Percentiles rank a stretch among this genome's conserved stretches.
Evolutionary conservation across 108 stramenopile genomes (phyloP).

Genomic region (Aurantiochytrium sp.): DNA sequence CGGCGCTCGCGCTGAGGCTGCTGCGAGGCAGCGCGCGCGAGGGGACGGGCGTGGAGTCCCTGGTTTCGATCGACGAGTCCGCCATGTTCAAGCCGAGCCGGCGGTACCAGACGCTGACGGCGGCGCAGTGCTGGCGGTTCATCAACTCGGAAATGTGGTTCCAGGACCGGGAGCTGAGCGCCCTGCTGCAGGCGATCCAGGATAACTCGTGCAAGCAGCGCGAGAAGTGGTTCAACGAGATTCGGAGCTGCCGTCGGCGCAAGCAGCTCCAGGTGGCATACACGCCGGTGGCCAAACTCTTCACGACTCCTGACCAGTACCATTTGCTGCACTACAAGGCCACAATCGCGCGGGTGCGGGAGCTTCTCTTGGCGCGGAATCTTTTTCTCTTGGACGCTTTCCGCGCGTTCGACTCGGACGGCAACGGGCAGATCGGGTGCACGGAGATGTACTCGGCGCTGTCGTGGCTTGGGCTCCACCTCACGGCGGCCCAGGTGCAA

Average conservation of each 20-base stretch:
- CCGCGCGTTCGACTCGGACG: conserved; percentile 55
- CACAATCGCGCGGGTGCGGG: conserved; percentile 80
- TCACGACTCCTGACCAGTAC: conserved; percentile 87
- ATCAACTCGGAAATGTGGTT: conserved; percentile 88
- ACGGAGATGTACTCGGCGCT: conserved; percentile 57
- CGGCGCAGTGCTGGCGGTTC: conserved; percentile 86
- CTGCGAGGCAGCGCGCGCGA: conserved; percentile 62
- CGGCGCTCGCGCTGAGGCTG: conserved; percentile 37
- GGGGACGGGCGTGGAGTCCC: not conserved
- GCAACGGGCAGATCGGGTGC: conserved; percentile 51
- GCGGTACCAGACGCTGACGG: conserved; percentile 77
- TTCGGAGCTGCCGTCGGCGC: conserved; percentile 84
- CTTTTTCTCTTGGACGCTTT: conserved; percentile 70
- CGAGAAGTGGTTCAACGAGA: conserved; percentile 86
- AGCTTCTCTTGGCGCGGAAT: conserved; percentile 79
- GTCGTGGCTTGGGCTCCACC: conserved; percentile 51
- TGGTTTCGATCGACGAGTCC: conserved; percentile 66
- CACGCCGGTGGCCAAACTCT: conserved; percentile 84
- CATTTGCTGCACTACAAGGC: conserved; percentile 89
- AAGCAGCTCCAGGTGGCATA: conserved; percentile 83
- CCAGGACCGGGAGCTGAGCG: conserved; percentile 74
- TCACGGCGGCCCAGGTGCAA: conserved; percentile 50
- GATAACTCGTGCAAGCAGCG: conserved; percentile 75
- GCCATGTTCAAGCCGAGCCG: conserved; percentile 73
- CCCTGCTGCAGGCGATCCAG: conserved; percentile 84